A percentile compares a stretch with the other conserved stretches of the same genome.
Evolutionary conservation across 1,284 basidiomycete species (phyloP).

Genomic region (Xerocomus nothofagi): DNA sequence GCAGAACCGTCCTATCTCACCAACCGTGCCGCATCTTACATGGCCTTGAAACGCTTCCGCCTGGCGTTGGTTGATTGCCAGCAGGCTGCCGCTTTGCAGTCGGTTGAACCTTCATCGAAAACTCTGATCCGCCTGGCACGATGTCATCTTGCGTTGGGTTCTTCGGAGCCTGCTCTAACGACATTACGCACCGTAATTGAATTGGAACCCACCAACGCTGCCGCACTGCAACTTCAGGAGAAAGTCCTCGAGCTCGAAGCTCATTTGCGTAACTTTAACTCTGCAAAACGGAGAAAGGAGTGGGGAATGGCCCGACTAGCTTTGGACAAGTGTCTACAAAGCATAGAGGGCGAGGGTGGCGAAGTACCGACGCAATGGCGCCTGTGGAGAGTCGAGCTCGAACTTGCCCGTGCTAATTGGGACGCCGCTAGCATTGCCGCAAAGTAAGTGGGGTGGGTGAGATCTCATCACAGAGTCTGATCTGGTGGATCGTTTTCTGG

Average conservation of each 20-base stretch:
- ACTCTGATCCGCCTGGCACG: constrained; percentile 77
- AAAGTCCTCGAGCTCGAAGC: constrained; percentile 61
- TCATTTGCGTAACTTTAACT: constrained; percentile 65
- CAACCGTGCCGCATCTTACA: constrained; percentile 85
- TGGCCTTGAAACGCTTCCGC: constrained; percentile 76
- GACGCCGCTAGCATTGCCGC: constrained; percentile 71
- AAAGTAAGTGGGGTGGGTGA: constrained; percentile 52
- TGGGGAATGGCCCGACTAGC: constrained; percentile 71
- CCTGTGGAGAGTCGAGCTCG: constrained; percentile 75
- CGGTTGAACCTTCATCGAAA: constrained; percentile 53
- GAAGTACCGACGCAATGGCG: constrained; percentile 78
- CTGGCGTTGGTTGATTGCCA: constrained; percentile 79
- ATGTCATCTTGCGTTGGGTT: constrained; percentile 78
- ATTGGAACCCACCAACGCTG: constrained; percentile 55
- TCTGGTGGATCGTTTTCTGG: not conserved
- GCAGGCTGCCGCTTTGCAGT: constrained; percentile 66
- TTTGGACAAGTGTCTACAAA: constrained; percentile 69
- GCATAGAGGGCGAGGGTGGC: constrained; percentile 70
- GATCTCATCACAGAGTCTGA: constrained; percentile 2
- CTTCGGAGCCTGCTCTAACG: constrained; percentile 61
- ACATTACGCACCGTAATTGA: constrained; percentile 57
- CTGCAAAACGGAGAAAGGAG: constrained; percentile 57
- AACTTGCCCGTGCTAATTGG: constrained; percentile 67
- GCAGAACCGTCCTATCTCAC: constrained; percentile 76
- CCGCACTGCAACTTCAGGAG: constrained; percentile 58